phyloP scores from a whole-genome alignment of 192 early-diverging fungal species.

The Coemansia sp. region DNA sequence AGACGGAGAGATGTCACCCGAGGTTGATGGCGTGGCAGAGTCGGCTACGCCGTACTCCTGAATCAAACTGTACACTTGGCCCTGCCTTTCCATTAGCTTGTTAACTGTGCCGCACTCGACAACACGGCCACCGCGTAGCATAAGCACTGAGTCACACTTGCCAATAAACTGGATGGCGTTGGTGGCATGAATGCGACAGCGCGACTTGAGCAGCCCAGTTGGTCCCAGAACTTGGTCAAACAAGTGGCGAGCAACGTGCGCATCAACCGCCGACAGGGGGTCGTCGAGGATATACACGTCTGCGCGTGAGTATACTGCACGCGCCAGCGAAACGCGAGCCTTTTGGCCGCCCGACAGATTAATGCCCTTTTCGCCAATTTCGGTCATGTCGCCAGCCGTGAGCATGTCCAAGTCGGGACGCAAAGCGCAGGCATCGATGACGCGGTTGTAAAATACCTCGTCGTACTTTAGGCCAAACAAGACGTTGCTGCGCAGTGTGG shows the following conservation, averaged over 20 bases:
- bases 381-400: conserved; percentile 84
- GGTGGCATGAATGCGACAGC: conserved; percentile 79
- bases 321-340: conserved; percentile 55
- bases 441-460: conserved; percentile 68
- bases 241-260: conserved; percentile 73
- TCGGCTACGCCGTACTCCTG: conserved; percentile 62
- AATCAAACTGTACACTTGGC: conserved; percentile 65
- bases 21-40: conserved; percentile 1
- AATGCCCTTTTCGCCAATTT: conserved; percentile 90
- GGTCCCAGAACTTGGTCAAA: conserved; percentile 90
- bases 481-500: conserved; percentile 88
- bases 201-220: conserved; percentile 73
- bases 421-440: conserved; percentile 80
- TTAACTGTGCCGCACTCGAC: conserved; percentile 66
- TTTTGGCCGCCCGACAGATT: conserved; percentile 93
- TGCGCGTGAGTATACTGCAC: conserved; percentile 85
- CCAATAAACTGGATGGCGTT: conserved; percentile 77
- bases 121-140: conserved; percentile 72
- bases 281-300: conserved; percentile 81
- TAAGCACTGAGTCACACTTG: conserved; percentile 62
- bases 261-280: conserved; percentile 61
- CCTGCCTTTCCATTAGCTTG: conserved; percentile 61
- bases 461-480: conserved; percentile 80
- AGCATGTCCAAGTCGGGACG: conserved; percentile 81
- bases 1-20: background rate